A percentile compares a stretch with the other conserved stretches of the same genome.
These are phyloP conservation scores for Tritrichomonas foetus DNA, from an alignment of 208 protist genomes.

Conservation along the genomic window DNA sequence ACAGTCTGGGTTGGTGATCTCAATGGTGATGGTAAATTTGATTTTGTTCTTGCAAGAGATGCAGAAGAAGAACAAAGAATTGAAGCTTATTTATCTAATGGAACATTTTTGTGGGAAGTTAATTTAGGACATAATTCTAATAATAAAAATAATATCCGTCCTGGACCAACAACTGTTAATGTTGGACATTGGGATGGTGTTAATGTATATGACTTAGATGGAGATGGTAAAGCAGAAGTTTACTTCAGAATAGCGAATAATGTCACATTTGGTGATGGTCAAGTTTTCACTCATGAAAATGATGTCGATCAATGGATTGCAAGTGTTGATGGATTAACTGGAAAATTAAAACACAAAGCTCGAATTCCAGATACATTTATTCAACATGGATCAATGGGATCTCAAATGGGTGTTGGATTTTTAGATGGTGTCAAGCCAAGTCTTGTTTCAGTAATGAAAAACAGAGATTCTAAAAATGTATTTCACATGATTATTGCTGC, in stretches of 20 bases:
- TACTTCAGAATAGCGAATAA: neutral
- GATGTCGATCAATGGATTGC: neutral
- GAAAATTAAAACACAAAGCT: neutral
- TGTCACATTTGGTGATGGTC: constrained; percentile 3
- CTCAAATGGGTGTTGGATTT: neutral
- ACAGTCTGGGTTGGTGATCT: neutral
- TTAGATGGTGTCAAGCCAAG: neutral
- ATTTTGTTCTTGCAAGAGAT: constrained; percentile 27
- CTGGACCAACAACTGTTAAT: neutral
- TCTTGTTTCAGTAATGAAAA: neutral
- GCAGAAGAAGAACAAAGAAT: neutral
- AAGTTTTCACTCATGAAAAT: neutral
- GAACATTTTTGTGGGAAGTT: neutral
- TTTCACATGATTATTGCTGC: neutral
- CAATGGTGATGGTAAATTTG: constrained; percentile 14
- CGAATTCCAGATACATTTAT: neutral
- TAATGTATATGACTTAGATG: neutral
- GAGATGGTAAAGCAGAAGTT: neutral
- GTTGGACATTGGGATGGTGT: neutral
- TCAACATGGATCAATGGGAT: neutral
- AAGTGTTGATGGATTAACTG: constrained; percentile 3
- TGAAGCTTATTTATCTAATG: constrained; percentile 18
- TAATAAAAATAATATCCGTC: neutral
- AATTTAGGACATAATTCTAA: neutral
- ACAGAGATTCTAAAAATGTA: neutral